Percentiles rank a stretch among this genome's conserved stretches.
Conservation (phyloP, 345 rosid genomes). For the Gossypium raimondii region DNA sequence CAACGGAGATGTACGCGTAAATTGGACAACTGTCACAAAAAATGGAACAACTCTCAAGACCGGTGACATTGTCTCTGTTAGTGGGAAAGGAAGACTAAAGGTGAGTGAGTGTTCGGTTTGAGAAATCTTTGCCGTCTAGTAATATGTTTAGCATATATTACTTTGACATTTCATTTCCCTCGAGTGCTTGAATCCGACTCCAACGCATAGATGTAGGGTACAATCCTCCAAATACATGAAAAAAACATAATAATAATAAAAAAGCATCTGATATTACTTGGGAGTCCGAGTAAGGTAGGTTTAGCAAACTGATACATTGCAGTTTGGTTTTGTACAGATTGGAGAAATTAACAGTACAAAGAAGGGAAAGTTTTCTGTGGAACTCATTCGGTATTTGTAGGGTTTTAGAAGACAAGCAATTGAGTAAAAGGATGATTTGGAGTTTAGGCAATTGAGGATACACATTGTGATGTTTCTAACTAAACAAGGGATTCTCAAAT, state of each 20-base stretch:
- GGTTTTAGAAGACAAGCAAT: background rate
- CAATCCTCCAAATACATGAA: too few species aligned
- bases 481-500: too few species aligned
- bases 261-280: too few species aligned
- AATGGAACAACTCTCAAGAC: constrained; percentile 64
- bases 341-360: constrained; percentile 74
- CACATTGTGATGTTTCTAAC: too few species aligned
- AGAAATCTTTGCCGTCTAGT: background rate
- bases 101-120: constrained; percentile 26
- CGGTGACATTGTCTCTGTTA: constrained; percentile 81
- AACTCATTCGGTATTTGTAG: constrained; percentile 68
- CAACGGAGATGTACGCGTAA: constrained; percentile 73
- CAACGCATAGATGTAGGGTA: background rate
- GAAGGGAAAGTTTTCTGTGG: constrained; percentile 78
- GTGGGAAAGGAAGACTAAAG: constrained; percentile 88
- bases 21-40: constrained; percentile 72
- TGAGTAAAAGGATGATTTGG: background rate
- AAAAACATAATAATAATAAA: too few species aligned
- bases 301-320: constrained; percentile 4
- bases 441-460: background rate
- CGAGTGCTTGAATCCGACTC: background rate
- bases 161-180: background rate
- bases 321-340: constrained; percentile 36
- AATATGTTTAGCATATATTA: background rate
- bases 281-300: background rate